Percentiles rank a stretch among this genome's conserved stretches.
Evolutionary conservation across 116 monocot genomes (phyloP).

Genomic region (Papilionanthe hybrid): DNA sequence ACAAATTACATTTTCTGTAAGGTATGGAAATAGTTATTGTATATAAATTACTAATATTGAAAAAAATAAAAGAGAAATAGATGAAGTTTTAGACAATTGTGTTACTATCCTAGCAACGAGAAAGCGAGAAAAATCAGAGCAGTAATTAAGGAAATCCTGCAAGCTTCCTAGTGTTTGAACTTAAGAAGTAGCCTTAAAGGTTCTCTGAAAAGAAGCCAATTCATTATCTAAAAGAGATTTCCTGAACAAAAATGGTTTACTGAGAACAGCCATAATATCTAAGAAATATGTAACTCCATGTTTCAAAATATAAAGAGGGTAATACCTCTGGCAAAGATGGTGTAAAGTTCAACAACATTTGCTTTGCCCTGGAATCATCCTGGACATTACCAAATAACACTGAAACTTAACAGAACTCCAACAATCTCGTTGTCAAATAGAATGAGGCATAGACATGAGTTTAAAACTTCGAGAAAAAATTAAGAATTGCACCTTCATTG

Average conservation of each 20-base stretch:
- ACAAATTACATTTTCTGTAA: too few species aligned
- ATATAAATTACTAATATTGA: too few species aligned
- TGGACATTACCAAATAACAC: not conserved
- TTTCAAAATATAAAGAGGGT: not conserved
- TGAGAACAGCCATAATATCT: not conserved
- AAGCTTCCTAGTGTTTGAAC: not conserved
- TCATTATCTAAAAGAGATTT: constrained; percentile 1
- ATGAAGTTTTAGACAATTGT: not conserved
- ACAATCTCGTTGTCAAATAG: not conserved
- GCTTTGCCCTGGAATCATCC: not conserved
- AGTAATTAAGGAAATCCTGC: not conserved
- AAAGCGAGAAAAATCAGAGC: not conserved
- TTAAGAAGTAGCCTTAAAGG: not conserved
- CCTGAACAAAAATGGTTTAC: not conserved
- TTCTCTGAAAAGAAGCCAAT: not conserved
- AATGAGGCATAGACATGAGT: not conserved
- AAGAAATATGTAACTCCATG: not conserved
- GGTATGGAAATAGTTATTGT: too few species aligned
- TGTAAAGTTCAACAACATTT: not conserved
- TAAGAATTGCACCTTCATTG: constrained; percentile 6
- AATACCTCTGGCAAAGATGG: constrained; percentile 9
- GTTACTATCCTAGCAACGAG: not conserved
- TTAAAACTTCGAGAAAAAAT: not conserved
- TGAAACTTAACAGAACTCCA: not conserved
- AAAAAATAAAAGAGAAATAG: too few species aligned